Evolutionary conservation across 768 basidiomycete genomes (phyloP), one percentile per base, ranked within the genome.

Genomic region (Naganishia vaughanmartiniae): DNA sequence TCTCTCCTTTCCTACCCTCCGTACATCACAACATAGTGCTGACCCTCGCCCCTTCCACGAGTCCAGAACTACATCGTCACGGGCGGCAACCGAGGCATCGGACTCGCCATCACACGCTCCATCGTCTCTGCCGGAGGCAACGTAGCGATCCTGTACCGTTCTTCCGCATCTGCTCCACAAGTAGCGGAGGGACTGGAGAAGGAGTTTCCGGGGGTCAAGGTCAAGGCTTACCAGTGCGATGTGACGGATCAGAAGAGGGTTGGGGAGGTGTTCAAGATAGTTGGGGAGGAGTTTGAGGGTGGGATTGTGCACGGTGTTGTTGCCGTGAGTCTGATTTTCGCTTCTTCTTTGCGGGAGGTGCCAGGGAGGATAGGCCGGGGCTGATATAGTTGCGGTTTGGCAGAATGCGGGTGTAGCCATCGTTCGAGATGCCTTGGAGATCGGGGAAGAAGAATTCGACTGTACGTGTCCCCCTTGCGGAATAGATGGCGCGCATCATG

Each of bases 141-240:
- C 60, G 86, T 89, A 4, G 87, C 87, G 31, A 85, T 89, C 12
- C 86, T 89, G 58, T 88, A 88, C 81, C 84, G 75, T 70, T 76
- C 75, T 7, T 84, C 86, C 15, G 77, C 79, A 68, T 77, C 85
- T 70, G 88, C 87, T 0, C 82, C 81, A 26, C 77, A 85, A 1
- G 84, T 85, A 0, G 85, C 87, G 0, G 77, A 79, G 21, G 70
- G 83, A n/a, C 80, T 89, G 26, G 83, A 80, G 12, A 79, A 86
- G 15, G 77, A 86, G 67, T 87, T 84, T 74, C 77, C 75, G 0
- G 82, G 84, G 39, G 60, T 53, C 7, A 80, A 83, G 31, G 77
- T 84, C 48, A 83, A 83, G 80, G 88, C 88, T 0, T 89, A 85
- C 66, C 82, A 88, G 78, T 87, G 87, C 71, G 87, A 89, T 72